These are phyloP conservation scores for Pseudonitzschia delicatissima DNA, from an alignment of 108 stramenopile genomes.

Conservation along the genomic window DNA sequence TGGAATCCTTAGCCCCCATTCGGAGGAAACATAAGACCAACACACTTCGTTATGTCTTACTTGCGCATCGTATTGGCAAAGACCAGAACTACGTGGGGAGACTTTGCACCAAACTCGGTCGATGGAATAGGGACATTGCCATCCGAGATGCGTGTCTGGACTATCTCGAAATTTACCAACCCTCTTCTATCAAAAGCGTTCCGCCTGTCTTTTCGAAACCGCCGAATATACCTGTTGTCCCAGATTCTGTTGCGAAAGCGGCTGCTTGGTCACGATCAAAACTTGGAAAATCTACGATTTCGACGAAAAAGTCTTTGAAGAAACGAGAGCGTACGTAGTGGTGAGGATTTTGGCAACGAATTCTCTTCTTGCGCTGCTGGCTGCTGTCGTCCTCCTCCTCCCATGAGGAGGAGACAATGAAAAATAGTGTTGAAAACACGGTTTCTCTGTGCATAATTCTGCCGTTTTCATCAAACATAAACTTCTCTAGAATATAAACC, in stretches of 20 bases:
- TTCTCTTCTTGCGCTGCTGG: too few species aligned
- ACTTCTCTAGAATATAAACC: too few species aligned
- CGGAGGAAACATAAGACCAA: background rate
- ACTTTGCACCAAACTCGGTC: background rate
- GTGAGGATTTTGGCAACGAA: too few species aligned
- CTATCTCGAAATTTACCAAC: background rate
- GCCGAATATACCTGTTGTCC: background rate
- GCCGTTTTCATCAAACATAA: too few species aligned
- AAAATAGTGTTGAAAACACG: too few species aligned
- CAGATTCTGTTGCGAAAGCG: background rate
- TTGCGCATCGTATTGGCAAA: background rate
- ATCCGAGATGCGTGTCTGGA: background rate
- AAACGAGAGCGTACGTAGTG: too few species aligned
- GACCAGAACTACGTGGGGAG: background rate
- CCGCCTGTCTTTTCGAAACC: background rate
- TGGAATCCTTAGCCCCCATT: background rate
- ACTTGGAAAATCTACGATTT: too few species aligned
- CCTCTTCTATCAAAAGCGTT: background rate
- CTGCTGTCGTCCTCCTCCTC: too few species aligned
- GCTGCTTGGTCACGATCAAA: too few species aligned
- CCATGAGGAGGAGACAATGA: too few species aligned
- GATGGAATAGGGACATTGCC: constrained; percentile 5
- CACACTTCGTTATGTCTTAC: background rate
- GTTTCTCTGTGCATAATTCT: too few species aligned
- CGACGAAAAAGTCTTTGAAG: too few species aligned